These are phyloP conservation scores for Coniochaeta sp. DNA, from an alignment of 2,329 filamentous ascomycete genomes.

Conservation along the genomic window DNA sequence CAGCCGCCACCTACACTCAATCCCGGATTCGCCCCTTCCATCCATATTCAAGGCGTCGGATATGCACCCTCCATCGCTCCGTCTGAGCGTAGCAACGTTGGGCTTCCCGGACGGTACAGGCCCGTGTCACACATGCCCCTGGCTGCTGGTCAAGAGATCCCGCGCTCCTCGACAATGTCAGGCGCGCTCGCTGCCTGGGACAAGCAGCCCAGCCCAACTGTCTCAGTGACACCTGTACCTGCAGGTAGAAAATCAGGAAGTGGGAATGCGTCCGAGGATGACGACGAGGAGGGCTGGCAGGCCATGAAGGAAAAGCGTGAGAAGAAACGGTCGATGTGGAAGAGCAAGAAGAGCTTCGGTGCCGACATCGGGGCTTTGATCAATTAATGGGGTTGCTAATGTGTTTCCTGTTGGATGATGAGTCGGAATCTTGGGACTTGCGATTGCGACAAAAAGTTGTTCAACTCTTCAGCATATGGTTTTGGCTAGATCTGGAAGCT, in stretches of 20 bases:
- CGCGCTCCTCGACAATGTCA: constrained; percentile 36
- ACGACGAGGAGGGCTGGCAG: constrained; percentile 62
- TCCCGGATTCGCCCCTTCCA: constrained; percentile 41
- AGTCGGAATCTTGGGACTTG: background rate
- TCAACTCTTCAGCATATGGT: background rate
- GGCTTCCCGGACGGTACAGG: constrained; percentile 81
- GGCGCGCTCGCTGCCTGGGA: constrained; percentile 24
- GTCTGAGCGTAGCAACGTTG: constrained; percentile 90
- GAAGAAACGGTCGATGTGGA: constrained; percentile 61
- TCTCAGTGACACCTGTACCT: constrained; percentile 6
- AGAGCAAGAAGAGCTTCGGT: constrained; percentile 48
- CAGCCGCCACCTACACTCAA: constrained; percentile 31
- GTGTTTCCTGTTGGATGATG: background rate
- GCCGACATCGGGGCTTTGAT: constrained; percentile 42
- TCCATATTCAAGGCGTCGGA: constrained; percentile 41
- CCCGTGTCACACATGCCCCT: constrained; percentile 63
- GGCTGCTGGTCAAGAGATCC: constrained; percentile 17
- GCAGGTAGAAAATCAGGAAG: constrained; percentile 20
- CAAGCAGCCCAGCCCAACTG: constrained; percentile 27
- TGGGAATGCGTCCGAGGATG: constrained; percentile 49
- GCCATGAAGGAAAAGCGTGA: constrained; percentile 64
- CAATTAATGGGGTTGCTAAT: constrained; percentile 19
- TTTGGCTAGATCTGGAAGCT: background rate
- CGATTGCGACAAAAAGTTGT: background rate
- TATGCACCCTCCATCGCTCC: constrained; percentile 92